Base-by-base conservation (phyloP, 768 basidiomycete species). In the Psilocybe azurescens region DNA sequence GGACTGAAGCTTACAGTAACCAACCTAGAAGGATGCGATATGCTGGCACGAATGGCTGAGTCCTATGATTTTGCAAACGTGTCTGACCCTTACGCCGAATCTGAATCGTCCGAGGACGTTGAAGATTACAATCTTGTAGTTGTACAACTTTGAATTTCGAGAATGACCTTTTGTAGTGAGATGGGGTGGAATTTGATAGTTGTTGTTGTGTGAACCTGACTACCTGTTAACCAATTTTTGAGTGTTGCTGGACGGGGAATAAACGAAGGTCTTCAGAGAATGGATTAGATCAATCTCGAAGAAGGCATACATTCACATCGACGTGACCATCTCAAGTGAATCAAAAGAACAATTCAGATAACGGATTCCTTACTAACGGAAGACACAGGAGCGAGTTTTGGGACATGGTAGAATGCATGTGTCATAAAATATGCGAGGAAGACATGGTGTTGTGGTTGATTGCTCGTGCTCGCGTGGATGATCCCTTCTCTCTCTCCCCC, bases 401-500 rank as follows among this genome's bases (percentile, higher is more conserved):
- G 30, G 24, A 24, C 56, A 58, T 64, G 63, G 56, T 64, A 58
- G 32, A 60, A 61, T 59, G 58, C 53, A 65, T 65, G 52, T 62
- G 61, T 61, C 64, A 65, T 65, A 65, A 33, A 51, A 55, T 53
- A 62, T 56, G 63, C 56, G 59, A 50, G 47, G 56, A 58, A 60
- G 48, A 59, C 47, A 63, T 59, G 58, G 51, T 30, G 62, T 44
- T 33, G 47, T 57, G 61, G 28, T 41, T 61, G 62, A 62, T 30
- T 62, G 52, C 32, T 53, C 60, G 59, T 64, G 62, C 67, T 62
- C 60, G 58, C 53, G 62, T 52, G 46, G 62, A 28, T 58, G 60
- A 49, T 56, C 48, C 56, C 41, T 46, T 33, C 38, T 30, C 59
- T 55, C 48, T 39, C 58, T 48, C 28, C 41, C 30, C 48, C 64